These are phyloP conservation scores for Maudiozyma pseudohumilis DNA, from an alignment of 805 yeast genomes.

Conservation along the genomic window DNA sequence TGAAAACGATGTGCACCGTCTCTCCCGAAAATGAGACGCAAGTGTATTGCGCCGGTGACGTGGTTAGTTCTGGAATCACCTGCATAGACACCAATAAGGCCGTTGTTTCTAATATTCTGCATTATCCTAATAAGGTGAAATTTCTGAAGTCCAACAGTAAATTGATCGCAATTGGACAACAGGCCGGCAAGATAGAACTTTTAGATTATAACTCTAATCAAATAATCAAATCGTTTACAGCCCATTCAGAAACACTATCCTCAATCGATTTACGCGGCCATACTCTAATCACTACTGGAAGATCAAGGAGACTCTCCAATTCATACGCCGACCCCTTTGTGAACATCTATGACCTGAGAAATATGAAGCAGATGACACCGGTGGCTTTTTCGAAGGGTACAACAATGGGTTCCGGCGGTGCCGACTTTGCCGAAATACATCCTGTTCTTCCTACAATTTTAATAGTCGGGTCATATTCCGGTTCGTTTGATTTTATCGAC, in stretches of 20 bases:
- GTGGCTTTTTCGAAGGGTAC: conserved; percentile 59
- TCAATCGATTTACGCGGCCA: conserved; percentile 57
- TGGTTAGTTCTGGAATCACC: conserved; percentile 29
- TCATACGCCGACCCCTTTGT: conserved; percentile 69
- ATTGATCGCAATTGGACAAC: conserved; percentile 47
- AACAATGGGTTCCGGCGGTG: conserved; percentile 54
- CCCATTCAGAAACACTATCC: conserved; percentile 49
- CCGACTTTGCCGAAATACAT: conserved; percentile 72
- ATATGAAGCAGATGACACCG: conserved; percentile 64
- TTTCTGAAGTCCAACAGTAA: conserved; percentile 43
- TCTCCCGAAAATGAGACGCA: conserved; percentile 35
- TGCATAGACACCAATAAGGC: conserved; percentile 36
- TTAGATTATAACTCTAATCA: conserved; percentile 45
- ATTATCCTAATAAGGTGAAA: conserved; percentile 38
- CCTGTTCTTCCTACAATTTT: conserved; percentile 77
- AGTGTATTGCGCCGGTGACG: conserved; percentile 36
- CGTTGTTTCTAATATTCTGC: conserved; percentile 28
- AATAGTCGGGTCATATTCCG: conserved; percentile 61
- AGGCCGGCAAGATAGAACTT: conserved; percentile 53
- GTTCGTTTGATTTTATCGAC: conserved; percentile 81
- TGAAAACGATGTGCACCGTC: conserved; percentile 33
- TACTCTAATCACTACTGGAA: conserved; percentile 73
- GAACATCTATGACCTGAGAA: conserved; percentile 68
- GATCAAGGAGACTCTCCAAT: conserved; percentile 51
- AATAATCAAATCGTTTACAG: conserved; percentile 43